Conservation (phyloP, 352 stramenopile genomes). For the Phytophthora idaei region DNA sequence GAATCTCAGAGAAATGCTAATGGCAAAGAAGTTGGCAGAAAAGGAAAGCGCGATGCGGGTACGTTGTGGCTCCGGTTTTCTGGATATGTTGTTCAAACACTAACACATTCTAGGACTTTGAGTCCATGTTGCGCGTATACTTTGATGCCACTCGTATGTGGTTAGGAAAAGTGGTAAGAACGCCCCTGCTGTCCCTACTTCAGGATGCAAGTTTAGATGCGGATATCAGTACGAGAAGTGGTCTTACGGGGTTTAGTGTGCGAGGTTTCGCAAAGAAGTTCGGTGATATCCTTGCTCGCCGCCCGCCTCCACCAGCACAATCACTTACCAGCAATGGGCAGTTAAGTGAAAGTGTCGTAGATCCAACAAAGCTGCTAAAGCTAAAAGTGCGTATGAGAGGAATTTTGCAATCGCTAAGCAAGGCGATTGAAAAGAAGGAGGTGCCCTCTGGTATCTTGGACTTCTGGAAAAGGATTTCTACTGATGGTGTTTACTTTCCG, state of each 20-base stretch:
- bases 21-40: slow-evolving; percentile 44
- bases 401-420: slow-evolving; percentile 53
- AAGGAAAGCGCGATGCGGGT: slow-evolving; percentile 43
- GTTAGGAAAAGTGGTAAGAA: slow-evolving; percentile 57
- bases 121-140: slow-evolving; percentile 68
- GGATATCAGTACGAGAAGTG: slow-evolving; percentile 41
- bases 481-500: slow-evolving; percentile 72
- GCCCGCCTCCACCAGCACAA: slow-evolving; percentile 12
- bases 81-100: background rate
- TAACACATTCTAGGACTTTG: slow-evolving; percentile 52
- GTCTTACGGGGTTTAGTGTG: slow-evolving; percentile 29
- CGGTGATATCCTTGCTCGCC: slow-evolving; percentile 39
- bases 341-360: slow-evolving; percentile 7
- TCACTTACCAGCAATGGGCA: background rate
- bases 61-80: slow-evolving; percentile 2
- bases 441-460: slow-evolving; percentile 58
- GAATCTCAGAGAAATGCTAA: slow-evolving; percentile 38
- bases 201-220: slow-evolving; percentile 59
- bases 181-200: slow-evolving; percentile 53
- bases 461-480: slow-evolving; percentile 61
- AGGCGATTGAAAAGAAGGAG: slow-evolving; percentile 57
- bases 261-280: slow-evolving; percentile 62
- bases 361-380: slow-evolving; percentile 45
- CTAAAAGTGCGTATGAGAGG: slow-evolving; percentile 68
- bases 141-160: slow-evolving; percentile 70